Percentiles rank a stretch among this genome's conserved stretches.
These are phyloP conservation scores for Cystofilobasidium ferigula DNA, from an alignment of 768 basidiomycete genomes.

Conservation along the genomic window DNA sequence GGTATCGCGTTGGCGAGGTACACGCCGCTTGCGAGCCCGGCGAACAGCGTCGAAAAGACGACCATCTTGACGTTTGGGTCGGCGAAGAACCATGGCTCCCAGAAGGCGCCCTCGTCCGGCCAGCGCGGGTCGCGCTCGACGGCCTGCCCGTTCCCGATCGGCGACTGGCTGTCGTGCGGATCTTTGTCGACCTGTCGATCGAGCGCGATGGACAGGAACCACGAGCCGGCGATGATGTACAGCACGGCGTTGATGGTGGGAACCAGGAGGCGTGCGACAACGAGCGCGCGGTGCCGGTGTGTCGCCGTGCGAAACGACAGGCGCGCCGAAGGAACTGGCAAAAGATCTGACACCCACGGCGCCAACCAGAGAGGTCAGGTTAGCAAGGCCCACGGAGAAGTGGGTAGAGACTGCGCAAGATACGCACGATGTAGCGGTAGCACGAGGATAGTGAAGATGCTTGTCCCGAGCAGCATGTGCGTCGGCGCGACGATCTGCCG, in stretches of 20 bases:
- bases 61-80: slow-evolving; percentile 13
- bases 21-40: background rate
- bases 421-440: slow-evolving; percentile 4
- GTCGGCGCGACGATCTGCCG: slow-evolving; percentile 4
- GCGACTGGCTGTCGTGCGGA: background rate
- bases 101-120: slow-evolving; percentile 10
- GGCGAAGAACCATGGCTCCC: slow-evolving; percentile 8
- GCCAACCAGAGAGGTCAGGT: background rate
- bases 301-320: background rate
- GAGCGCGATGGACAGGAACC: slow-evolving; percentile 11
- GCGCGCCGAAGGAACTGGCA: background rate
- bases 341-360: background rate
- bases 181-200: background rate
- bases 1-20: slow-evolving; percentile 4
- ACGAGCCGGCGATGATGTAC: slow-evolving; percentile 9
- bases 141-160: background rate
- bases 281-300: background rate
- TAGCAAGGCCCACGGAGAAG: background rate
- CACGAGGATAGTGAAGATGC: background rate
- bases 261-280: background rate
- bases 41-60: background rate
- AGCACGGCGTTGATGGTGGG: background rate
- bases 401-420: too few relatives aligned
- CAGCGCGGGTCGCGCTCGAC: background rate
- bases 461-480: background rate